Conservation (phyloP, 495 filamentous ascomycete genomes). For the Podospora fimiseda region DNA sequence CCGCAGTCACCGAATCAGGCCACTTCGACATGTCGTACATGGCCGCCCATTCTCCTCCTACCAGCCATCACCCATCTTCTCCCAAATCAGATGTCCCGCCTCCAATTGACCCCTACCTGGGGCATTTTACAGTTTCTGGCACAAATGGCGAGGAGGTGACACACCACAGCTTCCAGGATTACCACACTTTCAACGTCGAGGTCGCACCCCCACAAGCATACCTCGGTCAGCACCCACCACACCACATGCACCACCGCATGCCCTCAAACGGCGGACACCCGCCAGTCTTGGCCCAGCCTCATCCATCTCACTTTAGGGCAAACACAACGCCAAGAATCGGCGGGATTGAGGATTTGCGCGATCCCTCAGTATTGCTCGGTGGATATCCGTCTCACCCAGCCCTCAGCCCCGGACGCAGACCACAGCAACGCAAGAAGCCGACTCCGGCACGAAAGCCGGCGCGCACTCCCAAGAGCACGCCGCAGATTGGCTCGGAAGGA, state of each 20-base stretch:
- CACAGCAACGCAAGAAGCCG: slow-evolving; percentile 21
- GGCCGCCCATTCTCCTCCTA: slow-evolving; percentile 20
- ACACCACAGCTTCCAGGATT: slow-evolving; percentile 22
- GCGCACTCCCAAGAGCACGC: slow-evolving; percentile 19
- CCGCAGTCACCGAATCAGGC: slow-evolving; percentile 20
- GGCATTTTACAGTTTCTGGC: slow-evolving; percentile 27
- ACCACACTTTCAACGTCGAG: slow-evolving; percentile 16
- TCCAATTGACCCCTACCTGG: slow-evolving; percentile 26
- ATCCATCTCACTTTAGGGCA: slow-evolving; percentile 20
- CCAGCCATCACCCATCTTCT: slow-evolving; percentile 24
- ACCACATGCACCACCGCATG: slow-evolving; percentile 22
- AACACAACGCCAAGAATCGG: slow-evolving; percentile 17
- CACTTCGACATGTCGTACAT: slow-evolving; percentile 29
- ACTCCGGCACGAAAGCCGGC: slow-evolving; percentile 17
- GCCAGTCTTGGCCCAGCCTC: slow-evolving; percentile 16
- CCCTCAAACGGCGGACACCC: slow-evolving; percentile 15
- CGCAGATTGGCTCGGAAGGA: slow-evolving; percentile 11
- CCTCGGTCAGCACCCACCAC: slow-evolving; percentile 9
- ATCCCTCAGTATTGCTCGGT: slow-evolving; percentile 15
- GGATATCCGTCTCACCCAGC: slow-evolving; percentile 22
- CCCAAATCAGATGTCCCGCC: slow-evolving; percentile 27
- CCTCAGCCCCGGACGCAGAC: slow-evolving; percentile 20
- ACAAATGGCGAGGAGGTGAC: slow-evolving; percentile 17
- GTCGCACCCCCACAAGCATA: slow-evolving; percentile 8
- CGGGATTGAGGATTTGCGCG: slow-evolving; percentile 25